A percentile compares a stretch with the other conserved stretches of the same genome.
Conservation (phyloP, 1,284 basidiomycete species). For the Rhodotorula sp. region DNA sequence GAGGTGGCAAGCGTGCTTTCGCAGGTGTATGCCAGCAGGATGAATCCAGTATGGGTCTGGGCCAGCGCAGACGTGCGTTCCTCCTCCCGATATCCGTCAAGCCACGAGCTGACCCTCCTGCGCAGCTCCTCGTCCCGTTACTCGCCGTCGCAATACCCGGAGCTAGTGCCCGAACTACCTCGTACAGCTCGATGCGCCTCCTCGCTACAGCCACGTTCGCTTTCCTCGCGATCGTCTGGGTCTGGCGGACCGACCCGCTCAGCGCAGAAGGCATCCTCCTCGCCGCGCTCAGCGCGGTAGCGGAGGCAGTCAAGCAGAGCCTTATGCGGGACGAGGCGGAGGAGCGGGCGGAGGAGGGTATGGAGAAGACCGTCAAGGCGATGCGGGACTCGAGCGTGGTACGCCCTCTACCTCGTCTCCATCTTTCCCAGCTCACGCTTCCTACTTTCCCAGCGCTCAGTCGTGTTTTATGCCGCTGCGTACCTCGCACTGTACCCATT, state of each 20-base stretch:
- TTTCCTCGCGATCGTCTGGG: background rate
- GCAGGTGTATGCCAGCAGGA: background rate
- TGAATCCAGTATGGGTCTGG: background rate
- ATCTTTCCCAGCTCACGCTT: background rate
- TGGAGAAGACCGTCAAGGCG: background rate
- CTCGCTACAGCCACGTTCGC: background rate
- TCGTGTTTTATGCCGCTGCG: background rate
- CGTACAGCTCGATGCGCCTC: background rate
- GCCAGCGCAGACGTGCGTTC: background rate
- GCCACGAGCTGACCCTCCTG: background rate
- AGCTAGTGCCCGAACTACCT: rapidly evolving
- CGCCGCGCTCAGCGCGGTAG: background rate
- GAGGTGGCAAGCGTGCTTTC: background rate
- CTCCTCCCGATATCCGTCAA: background rate
- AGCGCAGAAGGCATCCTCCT: background rate
- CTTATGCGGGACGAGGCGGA: background rate
- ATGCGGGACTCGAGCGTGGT: background rate
- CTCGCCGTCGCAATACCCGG: background rate
- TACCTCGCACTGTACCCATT: background rate
- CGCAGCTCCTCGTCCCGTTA: background rate
- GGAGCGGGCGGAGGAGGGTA: background rate
- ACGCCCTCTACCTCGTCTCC: background rate
- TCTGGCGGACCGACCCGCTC: background rate
- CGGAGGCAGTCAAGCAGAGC: background rate
- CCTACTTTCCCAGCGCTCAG: background rate